These are phyloP conservation scores for Sporisorium iseilematis-ciliati DNA, from an alignment of 1,284 basidiomycete genomes.

Conservation along the genomic window DNA sequence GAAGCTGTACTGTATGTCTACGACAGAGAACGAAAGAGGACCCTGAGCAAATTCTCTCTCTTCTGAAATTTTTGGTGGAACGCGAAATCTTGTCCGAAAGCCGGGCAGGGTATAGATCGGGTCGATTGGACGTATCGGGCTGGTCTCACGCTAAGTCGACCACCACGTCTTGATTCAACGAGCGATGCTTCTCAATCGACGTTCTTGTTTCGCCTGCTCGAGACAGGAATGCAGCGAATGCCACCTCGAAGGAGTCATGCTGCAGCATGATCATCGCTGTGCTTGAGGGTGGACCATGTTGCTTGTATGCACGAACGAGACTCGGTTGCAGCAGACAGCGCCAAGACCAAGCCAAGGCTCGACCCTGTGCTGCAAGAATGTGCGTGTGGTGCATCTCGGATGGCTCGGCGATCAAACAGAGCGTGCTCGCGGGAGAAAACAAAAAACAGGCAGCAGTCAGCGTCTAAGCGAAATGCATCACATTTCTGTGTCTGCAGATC, in stretches of 20 bases:
- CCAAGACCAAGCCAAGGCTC: constrained; percentile 1
- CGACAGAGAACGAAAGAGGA: neutral
- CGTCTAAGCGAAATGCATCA: neutral
- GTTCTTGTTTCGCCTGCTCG: too few species aligned
- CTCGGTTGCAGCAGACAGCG: neutral
- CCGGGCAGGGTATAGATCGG: neutral
- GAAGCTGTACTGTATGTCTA: neutral
- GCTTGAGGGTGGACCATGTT: neutral
- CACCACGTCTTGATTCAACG: neutral
- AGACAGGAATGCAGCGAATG: neutral
- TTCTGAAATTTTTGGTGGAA: constrained; percentile 1
- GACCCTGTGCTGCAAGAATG: constrained; percentile 9
- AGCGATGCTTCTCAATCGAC: too few species aligned
- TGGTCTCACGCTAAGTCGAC: neutral
- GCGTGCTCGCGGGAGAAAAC: neutral
- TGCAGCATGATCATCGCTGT: neutral
- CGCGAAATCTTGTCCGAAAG: constrained; percentile 6
- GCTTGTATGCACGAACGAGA: neutral
- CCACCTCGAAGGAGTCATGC: neutral
- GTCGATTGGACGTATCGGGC: neutral
- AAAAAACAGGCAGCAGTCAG: too few species aligned
- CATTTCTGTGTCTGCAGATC: constrained; percentile 1
- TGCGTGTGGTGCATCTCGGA: neutral
- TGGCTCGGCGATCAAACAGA: neutral
- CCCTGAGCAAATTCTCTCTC: neutral